Base-by-base conservation (phyloP, 177 flowering plant species). In the Tripterygium wilfordii region DNA sequence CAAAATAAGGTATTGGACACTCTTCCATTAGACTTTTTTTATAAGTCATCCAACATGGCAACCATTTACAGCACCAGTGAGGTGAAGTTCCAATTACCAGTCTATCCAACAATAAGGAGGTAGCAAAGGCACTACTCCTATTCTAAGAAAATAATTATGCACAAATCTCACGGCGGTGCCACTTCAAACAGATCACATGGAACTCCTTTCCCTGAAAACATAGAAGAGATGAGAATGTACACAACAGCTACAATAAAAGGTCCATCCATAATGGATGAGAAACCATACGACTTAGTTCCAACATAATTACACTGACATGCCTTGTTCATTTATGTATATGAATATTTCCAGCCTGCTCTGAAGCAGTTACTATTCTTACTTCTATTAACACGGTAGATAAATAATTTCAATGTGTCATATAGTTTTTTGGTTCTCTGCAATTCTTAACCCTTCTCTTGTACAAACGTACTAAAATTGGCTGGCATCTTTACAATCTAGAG, bases 371-470 rank as follows among this genome's bases (percentile, higher is more conserved):
- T 8, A 18, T 40, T 18, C 19, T 51, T 28, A 38, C 10, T 40
- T 29, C 10, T 20, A 29, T 39, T 10, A 41, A 27, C 32, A 27
- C 40, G 29, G 27, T 18, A 26, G 54, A 6, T 39, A 39, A 40
- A 38, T 38, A 38, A 37, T 46, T 26, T 15, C 38, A 46, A 30
- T 10, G 4, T 19, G 26, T 31, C 19, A 46, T 38, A 32, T 31
- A 31, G 32, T 46, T 46, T 24, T 46, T 46, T 22, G 24, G n/a
- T 46, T 46, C 32, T 46, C 22, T 7, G n/a, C 9, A 46, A 30
- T 31, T 46, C 32, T 46, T 46, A n/a, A 23, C 6, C 16, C 2
- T 42, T 13, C 45, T 30, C 25, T 9, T 42, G 29, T 25, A 12
- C 14, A 23, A 48, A 36, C 24, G 10, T 24, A 14, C 22, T 5